Evolutionary conservation across 2,329 filamentous ascomycete genomes (phyloP), one percentile per base, ranked within the genome.

Genomic region (Grosmannia huntii): DNA sequence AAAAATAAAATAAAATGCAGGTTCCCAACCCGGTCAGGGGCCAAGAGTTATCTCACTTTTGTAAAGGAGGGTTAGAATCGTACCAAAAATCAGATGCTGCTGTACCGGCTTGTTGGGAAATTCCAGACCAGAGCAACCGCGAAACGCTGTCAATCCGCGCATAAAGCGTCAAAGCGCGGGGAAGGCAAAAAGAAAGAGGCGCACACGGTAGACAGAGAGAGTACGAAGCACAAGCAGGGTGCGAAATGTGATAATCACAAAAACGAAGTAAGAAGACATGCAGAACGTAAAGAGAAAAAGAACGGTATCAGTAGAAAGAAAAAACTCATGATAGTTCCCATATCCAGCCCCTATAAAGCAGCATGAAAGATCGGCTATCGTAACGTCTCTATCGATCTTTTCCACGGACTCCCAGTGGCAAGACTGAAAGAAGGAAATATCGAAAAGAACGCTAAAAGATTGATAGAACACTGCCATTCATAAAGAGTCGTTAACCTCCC

Each of bases 301-400:
- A 56, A 49, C 12, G 49, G 25, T 23, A 56, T 52, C 14, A 54
- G 44, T 53, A 57, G 27, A 57, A 57, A 50, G 33, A 51, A 55
- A 55, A 49, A 55, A 49, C 55, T 56, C 56, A 58, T 56, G 36
- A 56, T 44, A 56, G 27, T 58, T 53, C 56, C 31, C 56, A 44
- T 25, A 56, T 60, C 59, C 59, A 60, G 52, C 50, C 51, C 55
- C 56, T 57, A 53, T 52, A 60, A 56, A 57, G 56, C 46, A 60
- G 55, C 58, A 57, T 56, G 27, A 57, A 57, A 55, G 28, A 44
- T 31, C 38, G 25, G 53, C 52, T 57, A 59, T 51, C 58, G 48
- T 41, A 54, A 60, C 58, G 46, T 54, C 53, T 53, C 53, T n/a
- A 57, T 49, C 25, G 27, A 33, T n/a, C 53, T 56, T 56, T 51